These are phyloP conservation scores for Mycena latifolia DNA, from an alignment of 768 basidiomycete species.

Conservation along the genomic window DNA sequence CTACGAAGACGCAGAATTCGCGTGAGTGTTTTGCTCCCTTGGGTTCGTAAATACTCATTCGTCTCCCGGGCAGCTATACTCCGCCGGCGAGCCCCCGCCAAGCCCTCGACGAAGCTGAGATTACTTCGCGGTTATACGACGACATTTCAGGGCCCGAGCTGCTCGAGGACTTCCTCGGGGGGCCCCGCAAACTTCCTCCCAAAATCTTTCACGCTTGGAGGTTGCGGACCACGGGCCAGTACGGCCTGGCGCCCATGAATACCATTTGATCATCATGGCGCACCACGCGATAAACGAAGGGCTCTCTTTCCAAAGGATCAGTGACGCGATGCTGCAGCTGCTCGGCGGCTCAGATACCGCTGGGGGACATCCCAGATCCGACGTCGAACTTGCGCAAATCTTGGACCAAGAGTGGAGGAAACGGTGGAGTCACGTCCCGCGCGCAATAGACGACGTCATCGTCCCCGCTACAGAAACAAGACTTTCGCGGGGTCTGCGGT, in stretches of 20 bases:
- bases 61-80: slow-evolving; percentile 55
- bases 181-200: slow-evolving; percentile 62
- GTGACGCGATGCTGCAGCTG: slow-evolving; percentile 65
- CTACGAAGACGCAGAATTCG: slow-evolving; percentile 61
- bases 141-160: slow-evolving; percentile 42
- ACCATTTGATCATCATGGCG: slow-evolving; percentile 63
- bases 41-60: slow-evolving; percentile 37
- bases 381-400: slow-evolving; percentile 12
- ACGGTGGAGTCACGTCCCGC: slow-evolving; percentile 15
- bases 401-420: slow-evolving; percentile 26
- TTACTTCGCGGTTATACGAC: not conserved
- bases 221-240: slow-evolving; percentile 35
- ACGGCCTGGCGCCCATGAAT: slow-evolving; percentile 41
- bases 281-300: slow-evolving; percentile 72
- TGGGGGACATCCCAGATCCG: slow-evolving; percentile 13
- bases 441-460: slow-evolving; percentile 2
- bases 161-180: slow-evolving; percentile 64
- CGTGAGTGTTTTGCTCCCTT: no score
- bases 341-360: slow-evolving; percentile 44
- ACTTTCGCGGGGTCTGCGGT: not conserved
- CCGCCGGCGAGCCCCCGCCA: slow-evolving; percentile 50
- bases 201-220: slow-evolving; percentile 59
- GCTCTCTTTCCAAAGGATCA: slow-evolving; percentile 65
- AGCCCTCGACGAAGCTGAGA: slow-evolving; percentile 54
- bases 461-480: slow-evolving; percentile 14